phyloP scores from a whole-genome alignment of 306 rosid genomes.

The Gleditsia sinensis region DNA sequence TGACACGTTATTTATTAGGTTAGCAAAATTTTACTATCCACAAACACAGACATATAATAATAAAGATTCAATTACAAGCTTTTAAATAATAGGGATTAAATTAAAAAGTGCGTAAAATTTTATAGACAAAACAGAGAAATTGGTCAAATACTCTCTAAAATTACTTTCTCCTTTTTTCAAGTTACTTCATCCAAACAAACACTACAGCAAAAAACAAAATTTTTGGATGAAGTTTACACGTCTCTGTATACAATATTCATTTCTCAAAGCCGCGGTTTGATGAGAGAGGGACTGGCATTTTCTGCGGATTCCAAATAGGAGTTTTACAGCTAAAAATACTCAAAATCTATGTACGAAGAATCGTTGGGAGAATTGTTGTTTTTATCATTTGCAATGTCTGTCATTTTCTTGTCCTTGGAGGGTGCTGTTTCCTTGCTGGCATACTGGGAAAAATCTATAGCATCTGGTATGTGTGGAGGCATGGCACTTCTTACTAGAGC shows the following conservation, averaged over 20 bases:
- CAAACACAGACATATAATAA: too few relatives aligned
- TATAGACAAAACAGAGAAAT: too few relatives aligned
- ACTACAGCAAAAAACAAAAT: not conserved
- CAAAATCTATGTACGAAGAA: constrained; percentile 52
- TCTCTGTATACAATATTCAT: constrained; percentile 25
- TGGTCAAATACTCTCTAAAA: too few relatives aligned
- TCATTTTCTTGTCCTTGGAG: constrained; percentile 41
- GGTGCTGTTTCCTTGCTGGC: constrained; percentile 46
- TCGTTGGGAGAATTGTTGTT: constrained; percentile 2
- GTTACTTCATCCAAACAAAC: too few relatives aligned
- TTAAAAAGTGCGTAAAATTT: too few relatives aligned
- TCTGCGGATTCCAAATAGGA: constrained; percentile 28
- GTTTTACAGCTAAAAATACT: constrained; percentile 52
- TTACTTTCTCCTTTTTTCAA: too few relatives aligned
- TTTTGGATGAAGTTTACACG: constrained; percentile 37
- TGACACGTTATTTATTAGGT: too few relatives aligned
- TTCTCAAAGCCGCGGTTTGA: constrained; percentile 5
- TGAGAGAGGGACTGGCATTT: constrained; percentile 17
- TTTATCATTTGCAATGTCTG: constrained; percentile 28
- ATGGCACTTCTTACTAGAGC: constrained; percentile 84
- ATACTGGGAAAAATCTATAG: constrained; percentile 65
- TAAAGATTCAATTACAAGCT: too few relatives aligned
- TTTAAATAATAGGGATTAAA: too few relatives aligned
- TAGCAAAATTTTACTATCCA: too few relatives aligned
- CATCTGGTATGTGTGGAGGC: constrained; percentile 80